Base-by-base conservation (phyloP, 2,329 filamentous ascomycete species). In the Colletotrichum theobromicola region DNA sequence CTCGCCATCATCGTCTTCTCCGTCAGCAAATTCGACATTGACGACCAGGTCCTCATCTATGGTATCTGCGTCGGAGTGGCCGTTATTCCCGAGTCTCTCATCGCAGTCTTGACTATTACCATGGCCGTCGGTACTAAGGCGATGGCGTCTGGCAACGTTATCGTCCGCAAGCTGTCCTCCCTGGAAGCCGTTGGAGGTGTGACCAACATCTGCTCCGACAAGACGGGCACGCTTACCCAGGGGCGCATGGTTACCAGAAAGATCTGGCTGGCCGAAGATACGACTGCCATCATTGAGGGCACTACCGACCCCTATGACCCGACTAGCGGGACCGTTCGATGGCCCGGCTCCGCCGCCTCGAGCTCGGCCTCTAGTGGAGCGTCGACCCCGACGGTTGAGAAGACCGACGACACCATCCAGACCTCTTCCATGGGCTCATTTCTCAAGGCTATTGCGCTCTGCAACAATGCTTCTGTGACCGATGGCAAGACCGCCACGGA, bases 161-260 rank as follows among this genome's bases (percentile, higher is more conserved):
- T 93, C 77, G 90, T 93, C 46, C 89, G 92, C 74, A 92, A 92
- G 77, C 88, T 93, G 79, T 88, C 90, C 6, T 90, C 91, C 3
- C 87, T 94, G 8, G 92, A 94, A 79, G 92, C 92, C 18, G 88
- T 94, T 53, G 92, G 92, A 62, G 91, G 90, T 70, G 91, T 94
- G n/a, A 93, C 91, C 75, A 91, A 92, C 77, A 92, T 94, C 75
- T 93, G 92, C 82, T 93, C 91, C 50, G 92, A 93, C 86, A 93
- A 94, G 84, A 94, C 92, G 6, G 92, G 93, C 57, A 94, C 92
- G 2, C 84, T 93, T 63, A 92, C 91, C 9, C 90, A 92, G 78
- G 90, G 92, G 75, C 91, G 91, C 80, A 93, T 93, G 92, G 90
- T 93, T 58, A 89, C 90, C 24, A 88, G 88, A 68, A 91, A 90